A percentile compares a stretch with the other conserved stretches of the same genome.
Conservation (phyloP, 2,329 filamentous ascomycete genomes). For the Uncinocarpus reesii region DNA sequence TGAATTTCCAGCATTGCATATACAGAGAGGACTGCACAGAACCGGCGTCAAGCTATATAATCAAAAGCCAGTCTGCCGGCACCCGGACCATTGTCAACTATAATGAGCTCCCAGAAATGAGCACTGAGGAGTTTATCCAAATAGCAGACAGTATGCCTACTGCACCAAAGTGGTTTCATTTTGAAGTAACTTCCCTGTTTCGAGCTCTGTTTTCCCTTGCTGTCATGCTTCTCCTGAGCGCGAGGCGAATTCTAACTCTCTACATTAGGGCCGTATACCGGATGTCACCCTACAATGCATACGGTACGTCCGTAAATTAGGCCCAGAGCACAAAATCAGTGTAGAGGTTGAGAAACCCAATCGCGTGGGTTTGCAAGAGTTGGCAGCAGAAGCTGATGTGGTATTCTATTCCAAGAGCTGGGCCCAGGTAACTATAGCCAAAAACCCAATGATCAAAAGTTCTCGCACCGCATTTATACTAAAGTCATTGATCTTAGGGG, state of each 20-base stretch:
- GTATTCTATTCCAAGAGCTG: slow-evolving; percentile 65
- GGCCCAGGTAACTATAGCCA: slow-evolving; percentile 61
- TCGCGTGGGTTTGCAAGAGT: slow-evolving; percentile 47
- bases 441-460: too few relatives aligned
- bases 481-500: slow-evolving; percentile 18
- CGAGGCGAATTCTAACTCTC: background rate
- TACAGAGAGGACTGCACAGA: too few relatives aligned
- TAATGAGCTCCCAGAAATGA: too few relatives aligned
- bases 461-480: too few relatives aligned
- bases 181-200: slow-evolving; percentile 49
- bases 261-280: slow-evolving; percentile 52
- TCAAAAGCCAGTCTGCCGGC: too few relatives aligned
- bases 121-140: slow-evolving; percentile 46
- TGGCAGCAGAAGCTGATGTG: slow-evolving; percentile 55
- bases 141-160: slow-evolving; percentile 34
- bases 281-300: slow-evolving; percentile 53
- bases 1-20: too few relatives aligned
- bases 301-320: slow-evolving; percentile 41
- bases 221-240: background rate
- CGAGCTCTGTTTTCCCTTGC: background rate
- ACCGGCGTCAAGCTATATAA: too few relatives aligned
- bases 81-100: too few relatives aligned
- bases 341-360: slow-evolving; percentile 64
- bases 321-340: slow-evolving; percentile 46
- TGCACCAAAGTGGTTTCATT: slow-evolving; percentile 55